These are phyloP conservation scores for Anthostomella pinea DNA, from an alignment of 2,329 filamentous ascomycete genomes.

Conservation along the genomic window DNA sequence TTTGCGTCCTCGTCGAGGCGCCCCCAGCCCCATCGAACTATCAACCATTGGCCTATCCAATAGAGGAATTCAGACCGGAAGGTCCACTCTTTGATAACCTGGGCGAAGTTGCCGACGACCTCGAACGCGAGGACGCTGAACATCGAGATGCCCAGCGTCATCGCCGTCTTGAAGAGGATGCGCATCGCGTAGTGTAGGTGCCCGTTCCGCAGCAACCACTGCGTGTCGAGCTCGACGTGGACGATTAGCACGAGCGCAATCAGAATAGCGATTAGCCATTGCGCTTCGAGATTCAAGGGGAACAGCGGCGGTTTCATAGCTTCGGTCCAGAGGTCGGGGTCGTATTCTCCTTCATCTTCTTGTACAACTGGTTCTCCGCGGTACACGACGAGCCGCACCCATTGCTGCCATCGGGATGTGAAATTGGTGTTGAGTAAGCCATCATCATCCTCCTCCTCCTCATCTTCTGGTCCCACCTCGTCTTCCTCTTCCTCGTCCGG, in stretches of 20 bases:
- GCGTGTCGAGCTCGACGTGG: constrained; percentile 14
- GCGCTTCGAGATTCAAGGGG: constrained; percentile 16
- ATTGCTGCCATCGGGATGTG: constrained; percentile 4
- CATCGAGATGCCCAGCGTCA: constrained; percentile 16
- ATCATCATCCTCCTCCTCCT: too few species aligned
- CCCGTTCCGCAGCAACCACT: constrained; percentile 9
- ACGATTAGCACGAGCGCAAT: constrained; percentile 11
- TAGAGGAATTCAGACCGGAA: constrained; percentile 1
- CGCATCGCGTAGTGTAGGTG: constrained; percentile 11
- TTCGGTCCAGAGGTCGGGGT: constrained; percentile 2
- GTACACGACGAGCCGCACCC: constrained; percentile 15
- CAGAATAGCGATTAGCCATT: constrained; percentile 15
- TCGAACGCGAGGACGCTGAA: constrained; percentile 23
- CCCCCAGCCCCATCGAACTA: constrained; percentile 13
- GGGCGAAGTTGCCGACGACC: constrained; percentile 12
- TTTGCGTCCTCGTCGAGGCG: constrained; percentile 10
- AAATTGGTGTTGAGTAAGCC: too few species aligned
- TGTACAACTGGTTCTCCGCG: constrained; percentile 6
- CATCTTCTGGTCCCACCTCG: too few species aligned
- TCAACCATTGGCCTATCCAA: constrained; percentile 4
- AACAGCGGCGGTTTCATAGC: constrained; percentile 14
- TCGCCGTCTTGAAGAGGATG: constrained; percentile 11
- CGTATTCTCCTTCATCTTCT: neutral
- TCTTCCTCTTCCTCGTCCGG: too few species aligned
- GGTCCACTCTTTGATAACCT: too few species aligned